Base-by-base conservation (phyloP, 192 early-diverging fungal genomes). In the Pilaira anomala region DNA sequence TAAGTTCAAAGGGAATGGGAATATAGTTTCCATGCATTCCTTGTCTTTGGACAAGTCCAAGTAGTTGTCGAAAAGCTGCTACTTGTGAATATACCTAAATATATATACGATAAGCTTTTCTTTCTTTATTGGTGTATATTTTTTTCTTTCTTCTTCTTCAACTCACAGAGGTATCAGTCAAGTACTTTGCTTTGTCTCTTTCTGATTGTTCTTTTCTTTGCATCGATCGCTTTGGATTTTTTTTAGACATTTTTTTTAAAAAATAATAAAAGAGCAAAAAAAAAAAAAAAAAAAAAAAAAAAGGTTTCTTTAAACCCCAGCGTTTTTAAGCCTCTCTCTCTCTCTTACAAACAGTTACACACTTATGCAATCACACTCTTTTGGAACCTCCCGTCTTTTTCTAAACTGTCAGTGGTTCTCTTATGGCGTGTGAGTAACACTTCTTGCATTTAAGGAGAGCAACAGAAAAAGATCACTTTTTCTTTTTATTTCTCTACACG, bases 1-100 rank as follows among this genome's bases (percentile, higher is more conserved):
- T 79, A 48, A 79, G 68, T 25, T 82, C 78, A 21, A 77, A 36
- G 2, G 80, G 77, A 22, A 82, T 82, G 1, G 36, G 36, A 7
- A 22, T 58, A 24, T 58, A 58, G 1, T 19, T 6, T 11, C 44
- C 44, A 46, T 19, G 16, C 39, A 40, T 76, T 11, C 70, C 76
- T 41, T 70, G 53, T 33, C 59, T 66, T 50, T 75, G 71, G 26
- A 73, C 57, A 48, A 59, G 48, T 24, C 69, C 76, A 29, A 73
- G 61, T 39, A 76, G 72, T 5, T 59, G 52, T 29, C 59, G 67
- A 64, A 76, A 76, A 22, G 66, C 72, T 40, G 68, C 59, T 7
- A 76, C 61, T 18, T 75, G 74, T 65, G 72, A 12, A 66, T 73
- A 50, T 85, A 53, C 13, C 41, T 45, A 36, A 59, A 13, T 39